Conservation (phyloP, 2,329 filamentous ascomycete genomes). For the Simplicillium aogashimaense region DNA sequence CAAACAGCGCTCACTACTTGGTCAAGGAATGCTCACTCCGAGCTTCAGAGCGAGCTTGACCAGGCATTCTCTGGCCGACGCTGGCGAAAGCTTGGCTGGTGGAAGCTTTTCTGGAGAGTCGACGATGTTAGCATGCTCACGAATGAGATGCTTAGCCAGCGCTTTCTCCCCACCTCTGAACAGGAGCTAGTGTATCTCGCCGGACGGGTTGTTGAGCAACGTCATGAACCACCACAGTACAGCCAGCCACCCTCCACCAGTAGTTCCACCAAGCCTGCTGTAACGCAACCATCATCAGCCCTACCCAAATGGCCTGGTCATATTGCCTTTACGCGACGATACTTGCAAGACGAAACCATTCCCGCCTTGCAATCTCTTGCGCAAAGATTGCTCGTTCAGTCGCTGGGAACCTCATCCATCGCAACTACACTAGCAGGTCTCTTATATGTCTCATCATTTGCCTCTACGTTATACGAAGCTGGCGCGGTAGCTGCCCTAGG, state of each 20-base stretch:
- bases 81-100: conserved; percentile 82
- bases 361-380: conserved; percentile 63
- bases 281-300: conserved; percentile 12
- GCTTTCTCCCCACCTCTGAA: conserved; percentile 72
- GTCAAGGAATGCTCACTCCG: conserved; percentile 72
- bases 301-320: conserved; percentile 59
- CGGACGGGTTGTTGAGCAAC: conserved; percentile 56
- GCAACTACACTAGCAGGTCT: conserved; percentile 44
- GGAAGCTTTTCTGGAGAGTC: conserved; percentile 90
- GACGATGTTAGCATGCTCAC: conserved; percentile 84
- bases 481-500: conserved; percentile 53
- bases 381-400: conserved; percentile 66
- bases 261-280: conserved; percentile 6
- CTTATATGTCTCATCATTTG: conserved; percentile 45
- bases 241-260: conserved; percentile 21
- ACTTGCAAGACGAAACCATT: conserved; percentile 56
- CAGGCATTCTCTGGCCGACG: conserved; percentile 63
- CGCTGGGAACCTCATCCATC: conserved; percentile 60
- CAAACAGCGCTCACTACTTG: conserved; percentile 54
- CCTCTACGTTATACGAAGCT: conserved; percentile 47
- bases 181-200: conserved; percentile 74
- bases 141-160: conserved; percentile 64
- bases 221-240: conserved; percentile 18
- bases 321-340: conserved; percentile 61
- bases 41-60: conserved; percentile 73